Evolutionary conservation across 164 flowering plant genomes (phyloP), one percentile per base, ranked within the genome.

Genomic region (Pachysandra terminalis): DNA sequence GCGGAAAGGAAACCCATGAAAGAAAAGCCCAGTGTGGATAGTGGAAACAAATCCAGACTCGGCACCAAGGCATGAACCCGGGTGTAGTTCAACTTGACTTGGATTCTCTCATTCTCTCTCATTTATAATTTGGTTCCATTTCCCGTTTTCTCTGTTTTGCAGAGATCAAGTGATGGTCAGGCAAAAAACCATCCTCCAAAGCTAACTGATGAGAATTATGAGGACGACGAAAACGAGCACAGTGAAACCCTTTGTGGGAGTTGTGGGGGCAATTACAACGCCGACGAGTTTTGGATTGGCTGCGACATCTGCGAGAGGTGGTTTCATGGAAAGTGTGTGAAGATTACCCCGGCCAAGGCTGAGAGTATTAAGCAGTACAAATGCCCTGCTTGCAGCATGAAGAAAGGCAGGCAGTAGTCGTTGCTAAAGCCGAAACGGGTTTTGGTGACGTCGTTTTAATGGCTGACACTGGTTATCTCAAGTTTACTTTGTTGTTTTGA

Each of bases 291-390:
- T 60, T 90, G 98, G 96, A 93, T 90, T 35, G 83, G 91, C 56
- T 90, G 98, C 66, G 98, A 93, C 72, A 75, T 89, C 14, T 93
- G 98, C 45, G 98, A 93, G 78, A 81, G 82, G 74, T 93, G 96
- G 96, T 93, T 58, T 75, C 98, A 93, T 57, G 98, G 96, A 9
- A 93, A 93, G 63, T 93, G 98, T 54, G 98, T 93, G 80, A 90
- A 89, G 85, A 93, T 93, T 69, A 93, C 96, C 19, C 98, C 96
- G 26, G 96, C 96, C 15, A 93, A 89, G 78, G 96, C 98, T 1
- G 95, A 87, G 81, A 89, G 62, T 57, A 93, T 93, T 65, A 90
- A 90, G 85, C 98, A 93, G 72, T 90, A 93, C 80, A 93, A 90
- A 72, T 90, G 98, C 82, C 98, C 98, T 22, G 84, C 93, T 59